Base-by-base conservation (phyloP, 2,329 filamentous ascomycete species). In the Ophiostoma sp. region DNA sequence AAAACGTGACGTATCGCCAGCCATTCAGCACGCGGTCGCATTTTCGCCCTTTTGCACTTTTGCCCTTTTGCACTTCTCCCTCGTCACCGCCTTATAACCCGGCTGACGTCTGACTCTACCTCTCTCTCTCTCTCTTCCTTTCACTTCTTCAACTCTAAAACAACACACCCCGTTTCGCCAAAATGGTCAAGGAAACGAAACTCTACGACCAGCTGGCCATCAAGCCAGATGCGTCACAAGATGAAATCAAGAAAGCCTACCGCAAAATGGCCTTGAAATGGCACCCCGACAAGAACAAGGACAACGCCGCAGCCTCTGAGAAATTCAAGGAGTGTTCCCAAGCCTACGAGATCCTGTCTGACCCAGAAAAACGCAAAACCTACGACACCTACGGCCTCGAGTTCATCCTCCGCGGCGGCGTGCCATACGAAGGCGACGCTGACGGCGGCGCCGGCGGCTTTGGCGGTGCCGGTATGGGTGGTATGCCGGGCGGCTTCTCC, bases 261-360 rank as follows among this genome's bases (percentile, higher is more conserved):
- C 89, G 93, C 76, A 97, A 97, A 87, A 88, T 91, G 72, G 95
- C 95, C 72, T 84, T 98, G 81, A 97, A 95, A 84, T 95, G 90
- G 84, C 96, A 99, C 80, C 96, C 96, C 7, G 96, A 99, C 86
- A 99, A 98, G 87, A 99, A 98, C 87, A 95, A 95, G 83, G 91
- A 97, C 84, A 94, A 95, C 78, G 90, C 94, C 39, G 85, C 90
- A 70, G 93, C 95, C 9, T 87, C 90, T 75, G 96, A 98, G 81
- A 98, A 95, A 83, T 99, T 99, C 87, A 99, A 99, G 85, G 96
- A 98, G 82, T 93, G 94, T 76, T 97, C 94, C 0, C 95, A 98
- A 84, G 96, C 96, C 73, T 99, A 98, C 85, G 96, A 99, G 84
- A 97, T 99, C 78, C 90, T 99, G 2, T 97, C 94, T 75, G 96